phyloP scores from a whole-genome alignment of 345 rosid genomes.

The Arabidopsis thaliana region DNA sequence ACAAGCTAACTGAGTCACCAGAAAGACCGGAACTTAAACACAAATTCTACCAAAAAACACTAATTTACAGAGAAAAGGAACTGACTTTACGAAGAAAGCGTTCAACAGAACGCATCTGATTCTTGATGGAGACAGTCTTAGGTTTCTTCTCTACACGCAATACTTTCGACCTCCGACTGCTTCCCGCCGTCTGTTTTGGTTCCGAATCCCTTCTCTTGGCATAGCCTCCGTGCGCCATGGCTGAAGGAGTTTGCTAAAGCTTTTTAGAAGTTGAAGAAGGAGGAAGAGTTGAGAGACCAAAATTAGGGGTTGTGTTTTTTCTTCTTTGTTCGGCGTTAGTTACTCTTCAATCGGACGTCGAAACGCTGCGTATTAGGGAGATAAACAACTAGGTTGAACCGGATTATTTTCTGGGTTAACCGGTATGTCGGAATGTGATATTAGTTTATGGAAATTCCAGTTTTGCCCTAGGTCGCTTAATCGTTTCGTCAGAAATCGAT shows the following conservation, averaged over 20 bases:
- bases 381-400: no score
- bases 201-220: conserved; percentile 73
- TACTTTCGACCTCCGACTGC: conserved; percentile 79
- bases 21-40: not conserved
- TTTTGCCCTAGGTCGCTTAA: no score
- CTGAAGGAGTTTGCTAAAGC: conserved; percentile 18
- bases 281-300: not conserved
- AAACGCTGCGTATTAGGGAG: no score
- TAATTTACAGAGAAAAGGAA: conserved; percentile 22
- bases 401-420: no score
- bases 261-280: not conserved
- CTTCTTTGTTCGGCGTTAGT: no score
- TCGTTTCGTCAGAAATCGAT: no score
- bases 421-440: no score
- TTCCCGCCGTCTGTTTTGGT: conserved; percentile 53
- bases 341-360: no score
- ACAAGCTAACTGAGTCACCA: not conserved
- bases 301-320: conserved; percentile 26
- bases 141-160: conserved; percentile 78
- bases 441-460: no score
- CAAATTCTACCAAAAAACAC: not conserved
- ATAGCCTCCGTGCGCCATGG: conserved; percentile 96
- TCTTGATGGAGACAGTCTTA: conserved; percentile 80
- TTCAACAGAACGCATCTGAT: conserved; percentile 91
- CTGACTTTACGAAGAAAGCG: conserved; percentile 97